Base-by-base conservation (phyloP, 805 yeast species). In the Nakazawaea molendinolei region DNA sequence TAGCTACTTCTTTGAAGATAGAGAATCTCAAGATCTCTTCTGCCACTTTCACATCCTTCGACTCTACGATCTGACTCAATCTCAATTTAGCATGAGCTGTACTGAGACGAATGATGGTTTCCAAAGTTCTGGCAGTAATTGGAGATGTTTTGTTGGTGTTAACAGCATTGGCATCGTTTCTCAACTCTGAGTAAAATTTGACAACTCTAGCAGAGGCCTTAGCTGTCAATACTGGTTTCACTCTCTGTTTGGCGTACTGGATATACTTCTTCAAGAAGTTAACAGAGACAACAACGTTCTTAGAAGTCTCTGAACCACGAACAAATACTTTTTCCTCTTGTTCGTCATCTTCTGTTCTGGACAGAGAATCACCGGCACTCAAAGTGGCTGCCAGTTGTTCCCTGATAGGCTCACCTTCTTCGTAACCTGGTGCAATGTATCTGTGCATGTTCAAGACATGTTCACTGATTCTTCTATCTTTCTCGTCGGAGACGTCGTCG, bases 31-130 rank as follows among this genome's bases (percentile, higher is more conserved):
- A 65, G 52, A 92, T 59, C 48, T 80, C 80, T 47, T 86, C 90
- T 4, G 98, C 98, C 25, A 84, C 81, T 44, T 67, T 61, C 2
- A 96, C 95, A 58, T 92, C 98, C 44, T 69, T 69, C 15, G 71
- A 69, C 22, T 79, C 86, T 13, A 92, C 81, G 2, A 74, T 69
- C 47, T 73, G 75, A 16, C 95, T 82, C 39, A 92, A 65, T 48
- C 97, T 72, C n/a, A 90, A 85, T 57, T 92, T 90, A 8, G 97
- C 97, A 59, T 92, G 97, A 0, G 98, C 97, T 1, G 97, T 85
- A 1, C 97, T 70, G 41, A 90, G 66, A 68, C 98, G 95, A 56
- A 90, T 90, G 46, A 90, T 67, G 0, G 98, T 90, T 60, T 90
- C 98, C 48, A 90, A 67, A 4, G 97, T 92, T 77, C 98, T 84